phyloP scores from a whole-genome alignment of 768 basidiomycete genomes.

The Boletus huronensis region DNA sequence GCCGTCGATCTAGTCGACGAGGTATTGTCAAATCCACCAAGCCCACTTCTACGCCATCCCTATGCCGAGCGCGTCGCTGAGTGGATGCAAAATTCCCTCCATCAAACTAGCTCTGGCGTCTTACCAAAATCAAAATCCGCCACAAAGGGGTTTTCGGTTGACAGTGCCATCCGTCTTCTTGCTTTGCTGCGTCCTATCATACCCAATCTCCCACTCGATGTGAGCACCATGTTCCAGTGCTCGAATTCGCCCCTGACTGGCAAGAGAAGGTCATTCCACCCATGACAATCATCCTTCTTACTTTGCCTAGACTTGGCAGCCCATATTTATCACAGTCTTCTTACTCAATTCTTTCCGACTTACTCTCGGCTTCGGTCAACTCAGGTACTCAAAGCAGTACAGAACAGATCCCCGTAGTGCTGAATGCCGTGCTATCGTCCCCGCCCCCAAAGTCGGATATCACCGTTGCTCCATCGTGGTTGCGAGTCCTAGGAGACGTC shows the following conservation, averaged over 20 bases:
- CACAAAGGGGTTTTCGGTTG: slow-evolving; percentile 54
- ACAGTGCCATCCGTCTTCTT: slow-evolving; percentile 76
- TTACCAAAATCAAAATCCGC: slow-evolving; percentile 56
- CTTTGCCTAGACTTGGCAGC: slow-evolving; percentile 82
- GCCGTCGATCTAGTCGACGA: slow-evolving; percentile 84
- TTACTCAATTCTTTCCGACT: slow-evolving; percentile 80
- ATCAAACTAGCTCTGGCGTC: slow-evolving; percentile 60
- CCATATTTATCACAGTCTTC: slow-evolving; percentile 86
- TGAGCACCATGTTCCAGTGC: slow-evolving; percentile 39
- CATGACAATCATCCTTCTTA: slow-evolving; percentile 68
- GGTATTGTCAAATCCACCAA: slow-evolving; percentile 70
- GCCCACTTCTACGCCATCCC: slow-evolving; percentile 77
- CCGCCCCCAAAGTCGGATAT: slow-evolving; percentile 68
- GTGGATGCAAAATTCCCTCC: slow-evolving; percentile 67
- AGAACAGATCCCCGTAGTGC: slow-evolving; percentile 55
- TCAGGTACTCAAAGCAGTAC: slow-evolving; percentile 48
- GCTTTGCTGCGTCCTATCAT: slow-evolving; percentile 66
- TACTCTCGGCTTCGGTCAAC: slow-evolving; percentile 56
- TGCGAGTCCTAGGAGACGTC: slow-evolving; percentile 67
- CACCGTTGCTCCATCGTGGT: slow-evolving; percentile 72
- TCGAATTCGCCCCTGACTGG: slow-evolving; percentile 12
- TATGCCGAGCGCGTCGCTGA: slow-evolving; percentile 80
- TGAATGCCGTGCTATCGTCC: slow-evolving; percentile 65
- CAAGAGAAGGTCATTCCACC: slow-evolving; percentile 61
- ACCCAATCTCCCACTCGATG: slow-evolving; percentile 59